A percentile compares a stretch with the other conserved stretches of the same genome.
These are phyloP conservation scores for Yamadazyma diddensiae DNA, from an alignment of 1,139 yeast species.

Conservation along the genomic window DNA sequence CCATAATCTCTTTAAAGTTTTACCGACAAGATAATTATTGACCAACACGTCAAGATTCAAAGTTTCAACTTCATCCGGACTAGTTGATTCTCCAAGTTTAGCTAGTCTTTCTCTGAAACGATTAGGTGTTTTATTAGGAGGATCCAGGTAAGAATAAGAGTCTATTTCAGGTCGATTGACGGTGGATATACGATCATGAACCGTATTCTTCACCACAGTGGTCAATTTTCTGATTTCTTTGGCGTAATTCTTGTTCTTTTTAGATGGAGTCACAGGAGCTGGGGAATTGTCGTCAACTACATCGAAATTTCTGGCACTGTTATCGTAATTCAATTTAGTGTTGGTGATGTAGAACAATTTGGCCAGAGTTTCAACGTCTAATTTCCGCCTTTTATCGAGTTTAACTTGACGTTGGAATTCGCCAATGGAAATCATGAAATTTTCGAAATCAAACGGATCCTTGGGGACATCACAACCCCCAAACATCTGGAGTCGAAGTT, in stretches of 20 bases:
- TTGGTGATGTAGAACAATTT: constrained; percentile 60
- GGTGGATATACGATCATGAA: constrained; percentile 55
- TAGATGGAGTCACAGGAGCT: constrained; percentile 15
- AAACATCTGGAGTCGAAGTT: constrained; percentile 60
- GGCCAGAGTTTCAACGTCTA: constrained; percentile 64
- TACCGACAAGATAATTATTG: constrained; percentile 32
- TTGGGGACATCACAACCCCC: constrained; percentile 80
- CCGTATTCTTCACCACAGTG: constrained; percentile 68
- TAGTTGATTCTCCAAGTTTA: constrained; percentile 34
- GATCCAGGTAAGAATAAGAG: constrained; percentile 15
- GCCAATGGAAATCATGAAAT: constrained; percentile 57
- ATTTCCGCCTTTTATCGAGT: constrained; percentile 52
- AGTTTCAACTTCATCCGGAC: constrained; percentile 45
- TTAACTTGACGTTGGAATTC: constrained; percentile 61
- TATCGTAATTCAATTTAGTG: constrained; percentile 29
- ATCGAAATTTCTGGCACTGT: constrained; percentile 7
- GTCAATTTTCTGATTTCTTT: constrained; percentile 60
- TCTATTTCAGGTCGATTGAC: constrained; percentile 29
- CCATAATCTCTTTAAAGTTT: constrained; percentile 35
- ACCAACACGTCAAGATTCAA: constrained; percentile 38
- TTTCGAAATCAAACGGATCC: constrained; percentile 79
- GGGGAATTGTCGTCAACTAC: constrained; percentile 2
- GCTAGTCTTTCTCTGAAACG: constrained; percentile 36
- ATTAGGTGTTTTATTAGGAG: constrained; percentile 19
- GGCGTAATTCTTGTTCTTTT: constrained; percentile 33